These are phyloP conservation scores for Yamadazyma sp. DNA, from an alignment of 805 yeast genomes.

Conservation along the genomic window DNA sequence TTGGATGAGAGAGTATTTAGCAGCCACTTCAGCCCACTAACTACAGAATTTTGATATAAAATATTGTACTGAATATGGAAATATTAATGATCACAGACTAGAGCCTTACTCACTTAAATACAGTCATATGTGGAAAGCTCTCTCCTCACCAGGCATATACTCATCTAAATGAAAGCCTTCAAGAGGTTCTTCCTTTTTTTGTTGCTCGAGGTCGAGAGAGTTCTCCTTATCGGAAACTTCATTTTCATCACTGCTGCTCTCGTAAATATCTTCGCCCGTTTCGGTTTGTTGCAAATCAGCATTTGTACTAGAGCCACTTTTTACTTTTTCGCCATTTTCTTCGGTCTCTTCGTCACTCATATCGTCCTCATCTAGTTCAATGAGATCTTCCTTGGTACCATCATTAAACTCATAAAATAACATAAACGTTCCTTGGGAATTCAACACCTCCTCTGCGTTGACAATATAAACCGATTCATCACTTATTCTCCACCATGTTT, in stretches of 20 bases:
- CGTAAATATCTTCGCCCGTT: constrained; percentile 15
- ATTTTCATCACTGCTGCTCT: constrained; percentile 17
- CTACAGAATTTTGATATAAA: no score
- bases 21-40: no score
- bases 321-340: constrained; percentile 15
- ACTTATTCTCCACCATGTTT: constrained; percentile 93
- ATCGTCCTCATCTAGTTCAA: constrained; percentile 16
- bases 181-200: constrained; percentile 6
- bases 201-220: not conserved
- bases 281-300: not conserved
- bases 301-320: constrained; percentile 2
- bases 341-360: constrained; percentile 18
- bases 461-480: constrained; percentile 86
- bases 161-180: constrained; percentile 6
- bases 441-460: constrained; percentile 74
- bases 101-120: not conserved
- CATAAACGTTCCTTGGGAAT: constrained; percentile 89
- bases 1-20: no score
- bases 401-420: constrained; percentile 69
- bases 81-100: no score
- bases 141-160: constrained; percentile 20
- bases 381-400: constrained; percentile 25
- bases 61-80: no score
- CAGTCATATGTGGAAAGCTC: constrained; percentile 21
- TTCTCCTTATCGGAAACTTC: constrained; percentile 3